Conservation (phyloP, 2,329 filamentous ascomycete genomes). For the Seiridium cupressi region DNA sequence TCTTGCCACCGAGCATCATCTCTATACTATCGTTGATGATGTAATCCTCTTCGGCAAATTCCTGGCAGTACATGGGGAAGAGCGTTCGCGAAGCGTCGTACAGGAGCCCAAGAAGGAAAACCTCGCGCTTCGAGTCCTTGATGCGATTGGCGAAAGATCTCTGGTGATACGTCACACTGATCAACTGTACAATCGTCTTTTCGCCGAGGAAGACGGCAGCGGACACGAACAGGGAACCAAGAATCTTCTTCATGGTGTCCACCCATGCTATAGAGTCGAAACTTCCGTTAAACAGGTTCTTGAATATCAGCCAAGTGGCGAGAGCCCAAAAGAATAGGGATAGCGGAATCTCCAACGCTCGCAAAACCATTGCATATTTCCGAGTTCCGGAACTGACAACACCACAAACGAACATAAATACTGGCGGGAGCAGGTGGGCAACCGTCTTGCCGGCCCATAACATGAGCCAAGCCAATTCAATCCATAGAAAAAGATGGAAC, state of each 20-base stretch:
- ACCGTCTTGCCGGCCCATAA: slow-evolving; percentile 67
- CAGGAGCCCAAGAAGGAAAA: slow-evolving; percentile 77
- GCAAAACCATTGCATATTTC: slow-evolving; percentile 67
- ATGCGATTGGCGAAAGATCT: slow-evolving; percentile 81
- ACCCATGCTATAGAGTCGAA: slow-evolving; percentile 48
- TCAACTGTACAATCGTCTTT: slow-evolving; percentile 76
- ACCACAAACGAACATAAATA: slow-evolving; percentile 69
- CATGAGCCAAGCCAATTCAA: slow-evolving; percentile 65
- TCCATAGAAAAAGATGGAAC: slow-evolving; percentile 65
- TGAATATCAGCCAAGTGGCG: slow-evolving; percentile 61
- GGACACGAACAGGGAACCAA: slow-evolving; percentile 66
- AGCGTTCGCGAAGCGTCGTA: slow-evolving; percentile 87
- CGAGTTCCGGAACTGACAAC: slow-evolving; percentile 68
- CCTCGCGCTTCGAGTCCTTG: slow-evolving; percentile 84
- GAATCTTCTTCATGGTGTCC: slow-evolving; percentile 58
- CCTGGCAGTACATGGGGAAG: slow-evolving; percentile 88
- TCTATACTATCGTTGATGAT: slow-evolving; percentile 84
- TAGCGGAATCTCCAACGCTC: slow-evolving; percentile 62
- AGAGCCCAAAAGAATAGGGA: slow-evolving; percentile 70
- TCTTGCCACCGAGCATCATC: slow-evolving; percentile 60
- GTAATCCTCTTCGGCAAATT: slow-evolving; percentile 90
- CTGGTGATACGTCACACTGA: slow-evolving; percentile 82
- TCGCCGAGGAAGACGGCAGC: slow-evolving; percentile 72
- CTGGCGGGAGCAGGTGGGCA: slow-evolving; percentile 55
- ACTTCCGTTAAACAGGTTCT: slow-evolving; percentile 44